Evolutionary conservation across 805 yeast genomes (phyloP).

Genomic region (Tetrapisispora namnaoensis): DNA sequence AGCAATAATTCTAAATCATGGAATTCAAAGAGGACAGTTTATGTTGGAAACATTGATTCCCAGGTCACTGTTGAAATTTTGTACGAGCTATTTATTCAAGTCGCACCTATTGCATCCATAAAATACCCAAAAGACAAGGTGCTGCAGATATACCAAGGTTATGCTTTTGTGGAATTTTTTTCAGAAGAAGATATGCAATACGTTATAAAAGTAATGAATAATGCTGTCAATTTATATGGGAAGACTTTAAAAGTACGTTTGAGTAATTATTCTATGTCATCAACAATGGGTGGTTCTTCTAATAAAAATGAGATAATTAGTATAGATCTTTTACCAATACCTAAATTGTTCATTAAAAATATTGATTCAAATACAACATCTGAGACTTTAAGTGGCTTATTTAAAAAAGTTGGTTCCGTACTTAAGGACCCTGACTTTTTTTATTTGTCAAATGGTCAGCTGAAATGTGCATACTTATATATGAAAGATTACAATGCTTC

Average conservation of each 20-base stretch:
- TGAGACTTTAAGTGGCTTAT: conserved; percentile 37
- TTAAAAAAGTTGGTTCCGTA: conserved; percentile 60
- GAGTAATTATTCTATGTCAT: conserved; percentile 15
- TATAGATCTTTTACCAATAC: conserved; percentile 36
- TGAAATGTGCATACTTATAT: conserved; percentile 58
- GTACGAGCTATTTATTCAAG: conserved; percentile 76
- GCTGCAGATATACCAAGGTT: conserved; percentile 67
- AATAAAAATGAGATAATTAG: conserved; percentile 10
- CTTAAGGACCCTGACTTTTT: conserved; percentile 39
- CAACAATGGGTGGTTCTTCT: conserved; percentile 5
- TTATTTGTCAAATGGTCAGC: conserved; percentile 33
- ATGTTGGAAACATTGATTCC: conserved; percentile 75
- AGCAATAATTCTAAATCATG: background rate
- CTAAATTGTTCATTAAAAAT: conserved; percentile 60
- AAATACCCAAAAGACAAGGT: conserved; percentile 75
- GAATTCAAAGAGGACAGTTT: conserved; percentile 28
- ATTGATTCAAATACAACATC: conserved; percentile 60
- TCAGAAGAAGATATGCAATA: conserved; percentile 58
- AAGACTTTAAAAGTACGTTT: conserved; percentile 50
- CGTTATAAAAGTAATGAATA: conserved; percentile 49
- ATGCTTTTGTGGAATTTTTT: conserved; percentile 72
- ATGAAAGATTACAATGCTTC: conserved; percentile 56
- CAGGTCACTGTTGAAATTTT: conserved; percentile 60
- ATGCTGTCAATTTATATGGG: conserved; percentile 45
- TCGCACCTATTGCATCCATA: conserved; percentile 64